Base-by-base conservation (phyloP, 176 grass and related monocot species). In the Thinopyrum elongatum region DNA sequence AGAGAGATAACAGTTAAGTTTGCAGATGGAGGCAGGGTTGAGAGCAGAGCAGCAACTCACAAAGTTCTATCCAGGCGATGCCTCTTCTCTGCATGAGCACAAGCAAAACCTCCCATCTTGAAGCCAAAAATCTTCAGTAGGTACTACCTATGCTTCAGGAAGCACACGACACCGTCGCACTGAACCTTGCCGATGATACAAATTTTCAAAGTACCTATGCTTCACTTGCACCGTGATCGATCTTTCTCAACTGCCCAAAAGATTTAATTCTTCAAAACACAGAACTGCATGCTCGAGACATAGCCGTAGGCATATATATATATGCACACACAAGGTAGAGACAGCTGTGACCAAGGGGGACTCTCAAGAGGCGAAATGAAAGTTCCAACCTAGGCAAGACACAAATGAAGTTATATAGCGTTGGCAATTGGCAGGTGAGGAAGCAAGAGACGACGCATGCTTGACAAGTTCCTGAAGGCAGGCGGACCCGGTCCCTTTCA, bases 101-200 rank as follows among this genome's bases (percentile, higher is more conserved):
- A 87, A 21, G 76, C 47, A 47, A 87, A 80, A 9, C 91, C 84
- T 81, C 84, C 81, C 91, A 92, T 92, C 76, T 77, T 72, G 84
- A 65, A 55, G 91, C n/a, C 12, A 74, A 74, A 77, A 60, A 39
- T 27, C 33, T 80, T 86, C 5, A 59, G 51, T 16, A 57, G 19
- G 41, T 21, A 41, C 11, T 51, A 8, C 61, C 38, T 65, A 53
- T 82, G 78, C 36, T 26, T 57, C 27, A 70, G 21, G 25, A 7
- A 25, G 29, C 27, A 66, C 8, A 53, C 14, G 42, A 55, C 8
- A 57, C 11, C 15, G 67, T 16, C 35, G 10, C 2, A 7, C 17
- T 5, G 1, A 82, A 49, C 30, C 78, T 65, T 42, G 72, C 25
- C 13, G 5, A 46, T 14, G 82, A 47, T n/a, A n/a, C n/a, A n/a